Percentiles rank a stretch among this genome's conserved stretches.
Evolutionary conservation across 129 eudicot species (phyloP).

Genomic region (Cynara cardunculus): DNA sequence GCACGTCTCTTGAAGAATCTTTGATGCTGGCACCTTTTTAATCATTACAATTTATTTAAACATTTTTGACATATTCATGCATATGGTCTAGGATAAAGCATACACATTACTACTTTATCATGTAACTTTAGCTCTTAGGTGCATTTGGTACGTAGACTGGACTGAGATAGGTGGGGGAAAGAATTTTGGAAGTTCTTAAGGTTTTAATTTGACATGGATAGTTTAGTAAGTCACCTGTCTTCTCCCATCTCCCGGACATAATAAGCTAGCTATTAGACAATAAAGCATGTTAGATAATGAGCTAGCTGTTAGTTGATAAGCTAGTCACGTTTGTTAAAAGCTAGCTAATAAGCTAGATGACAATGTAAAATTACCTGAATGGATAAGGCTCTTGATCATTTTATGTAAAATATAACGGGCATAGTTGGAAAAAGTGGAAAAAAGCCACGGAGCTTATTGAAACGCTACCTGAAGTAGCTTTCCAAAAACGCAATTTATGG

Average conservation of each 20-base stretch:
- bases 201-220: background rate
- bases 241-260: background rate
- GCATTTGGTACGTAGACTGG: background rate
- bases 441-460: background rate
- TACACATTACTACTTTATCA: background rate
- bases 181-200: background rate
- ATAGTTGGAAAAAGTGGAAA: background rate
- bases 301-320: too few relatives aligned
- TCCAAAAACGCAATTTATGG: background rate
- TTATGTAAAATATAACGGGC: background rate
- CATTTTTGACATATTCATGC: background rate
- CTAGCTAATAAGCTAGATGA: background rate
- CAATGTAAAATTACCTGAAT: background rate
- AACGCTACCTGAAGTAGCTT: background rate
- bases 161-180: background rate
- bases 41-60: background rate
- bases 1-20: conserved; percentile 54
- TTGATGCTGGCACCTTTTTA: conserved; percentile 39
- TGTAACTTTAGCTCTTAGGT: background rate
- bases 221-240: background rate
- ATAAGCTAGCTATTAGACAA: background rate
- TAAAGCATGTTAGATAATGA: too few relatives aligned
- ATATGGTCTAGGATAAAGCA: background rate
- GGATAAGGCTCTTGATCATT: background rate
- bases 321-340: background rate